Evolutionary conservation across 2,329 filamentous ascomycete genomes (phyloP), one percentile per base, ranked within the genome.

Genomic region (Ophiostoma montium): DNA sequence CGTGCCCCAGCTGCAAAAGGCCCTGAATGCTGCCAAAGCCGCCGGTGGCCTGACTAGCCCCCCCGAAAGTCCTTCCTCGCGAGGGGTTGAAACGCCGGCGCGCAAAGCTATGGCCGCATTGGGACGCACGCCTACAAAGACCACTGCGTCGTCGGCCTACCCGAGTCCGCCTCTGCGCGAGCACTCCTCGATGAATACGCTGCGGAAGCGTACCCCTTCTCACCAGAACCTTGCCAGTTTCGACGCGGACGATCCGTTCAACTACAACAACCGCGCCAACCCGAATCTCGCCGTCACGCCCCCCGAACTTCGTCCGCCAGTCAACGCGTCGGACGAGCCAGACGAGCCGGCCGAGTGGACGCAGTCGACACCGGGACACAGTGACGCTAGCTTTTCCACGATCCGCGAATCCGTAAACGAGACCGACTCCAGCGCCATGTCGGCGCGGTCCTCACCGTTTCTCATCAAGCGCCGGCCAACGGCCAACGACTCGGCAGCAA

Each of bases 341-440:
- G n/a, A n/a, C 12, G 54, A 57, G 12, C 53, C 49, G 4, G 21
- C 18, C 13, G 59, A 71, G 35, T 71, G 70, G 67, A 63, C 66
- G 12, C 71, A 76, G 50, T 75, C 76, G 6, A 62, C 67, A 2
- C 82, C 78, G 45, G 74, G 75, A 42, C 84, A 82, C 61, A 84
- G 78, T 62, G 67, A 75, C 54, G 80, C 76, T 8, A 82, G 78
- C 2, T 79, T 75, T 21, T 75, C 77, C 2, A 72, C 75, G 5
- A 62, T 69, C 41, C 62, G 64, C 12, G 67, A 63, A 16, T 69
- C 62, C 39, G 23, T 32, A 7, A 19, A 47, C 44, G 55, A 53
- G 5, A 52, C 47, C 32, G 49, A 54, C 16, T 11, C 36, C 19
- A 35, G 15, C 35, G 48, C 52, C 41, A 36, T 48, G 9, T 52